phyloP scores from a whole-genome alignment of 208 protist species.

The Acanthamoeba culbertsoni region DNA sequence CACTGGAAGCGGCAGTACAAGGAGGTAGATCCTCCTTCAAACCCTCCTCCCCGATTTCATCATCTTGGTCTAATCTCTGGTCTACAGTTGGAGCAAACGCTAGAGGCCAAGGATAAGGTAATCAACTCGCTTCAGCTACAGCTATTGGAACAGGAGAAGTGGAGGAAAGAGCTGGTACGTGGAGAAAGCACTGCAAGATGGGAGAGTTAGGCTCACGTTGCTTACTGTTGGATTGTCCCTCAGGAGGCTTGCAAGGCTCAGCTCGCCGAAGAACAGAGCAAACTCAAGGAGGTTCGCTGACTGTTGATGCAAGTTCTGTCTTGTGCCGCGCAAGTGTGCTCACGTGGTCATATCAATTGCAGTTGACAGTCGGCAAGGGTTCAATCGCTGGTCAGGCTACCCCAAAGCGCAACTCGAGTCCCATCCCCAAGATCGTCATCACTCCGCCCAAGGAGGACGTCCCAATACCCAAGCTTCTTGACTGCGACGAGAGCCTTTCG shows the following conservation, averaged over 20 bases:
- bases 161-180: background rate
- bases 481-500: background rate
- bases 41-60: background rate
- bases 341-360: no score
- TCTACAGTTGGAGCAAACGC: background rate
- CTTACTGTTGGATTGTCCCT: background rate
- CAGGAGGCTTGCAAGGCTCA: background rate
- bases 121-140: background rate
- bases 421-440: slow-evolving; percentile 21
- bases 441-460: slow-evolving; percentile 25
- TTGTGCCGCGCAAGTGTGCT: no score
- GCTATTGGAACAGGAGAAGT: background rate
- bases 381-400: background rate
- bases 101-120: background rate
- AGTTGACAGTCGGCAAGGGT: background rate
- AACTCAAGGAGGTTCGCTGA: no score
- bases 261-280: background rate
- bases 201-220: no score
- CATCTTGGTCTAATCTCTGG: background rate
- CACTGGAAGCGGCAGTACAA: slow-evolving; percentile 7
- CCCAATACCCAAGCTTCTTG: background rate
- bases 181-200: no score
- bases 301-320: no score
- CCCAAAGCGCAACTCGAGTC: no score
- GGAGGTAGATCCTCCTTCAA: background rate